Evolutionary conservation across 1,139 yeast species (phyloP), one percentile per base, ranked within the genome.

Genomic region (Hanseniaspora uvarum): DNA sequence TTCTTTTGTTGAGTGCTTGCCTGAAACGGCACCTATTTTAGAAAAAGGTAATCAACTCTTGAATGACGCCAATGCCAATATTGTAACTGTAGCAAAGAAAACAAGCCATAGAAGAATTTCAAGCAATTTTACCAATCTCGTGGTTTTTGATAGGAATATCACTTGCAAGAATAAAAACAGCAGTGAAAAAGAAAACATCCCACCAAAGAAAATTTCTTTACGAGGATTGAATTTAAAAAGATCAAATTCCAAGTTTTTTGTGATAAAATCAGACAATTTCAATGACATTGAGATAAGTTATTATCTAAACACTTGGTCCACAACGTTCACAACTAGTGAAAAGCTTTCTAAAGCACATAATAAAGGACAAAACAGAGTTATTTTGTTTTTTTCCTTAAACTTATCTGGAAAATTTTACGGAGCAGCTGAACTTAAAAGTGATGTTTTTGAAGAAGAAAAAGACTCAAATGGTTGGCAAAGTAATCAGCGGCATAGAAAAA

Each of bases 401-500:
- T 73, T 76, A 0, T 77, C 81, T 28, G 81, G 83, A 0, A 73
- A 72, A 58, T 80, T 80, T 60, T 78, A 83, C 63, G 85, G 83
- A 0, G 71, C 79, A n/a, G 81, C 81, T 1, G 77, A 75, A 60
- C 78, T 80, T 83, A 66, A 63, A 5, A 66, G 71, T 10, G 63
- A 65, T 31, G 61, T 78, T 33, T 72, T 70, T 56, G 72, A 69
- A 58, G 61, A 67, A 3, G 66, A 71, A 28, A 69, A 74, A 36
- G 7, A 16, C 12, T 19, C n/a, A 14, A 70, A 72, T 56, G 69
- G 77, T 33, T 79, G 83, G 83, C 63, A 65, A 2, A 79, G 76
- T 58, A 61, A 61, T 19, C 66, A 68, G 39, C 72, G 74, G 54
- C 78, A 79, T 76, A 77, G 72, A 45, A 78, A 79, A 0, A 67